Percentiles rank a stretch among this genome's conserved stretches.
phyloP scores from a whole-genome alignment of 2,329 filamentous ascomycete genomes.

The Fusarium sp. region DNA sequence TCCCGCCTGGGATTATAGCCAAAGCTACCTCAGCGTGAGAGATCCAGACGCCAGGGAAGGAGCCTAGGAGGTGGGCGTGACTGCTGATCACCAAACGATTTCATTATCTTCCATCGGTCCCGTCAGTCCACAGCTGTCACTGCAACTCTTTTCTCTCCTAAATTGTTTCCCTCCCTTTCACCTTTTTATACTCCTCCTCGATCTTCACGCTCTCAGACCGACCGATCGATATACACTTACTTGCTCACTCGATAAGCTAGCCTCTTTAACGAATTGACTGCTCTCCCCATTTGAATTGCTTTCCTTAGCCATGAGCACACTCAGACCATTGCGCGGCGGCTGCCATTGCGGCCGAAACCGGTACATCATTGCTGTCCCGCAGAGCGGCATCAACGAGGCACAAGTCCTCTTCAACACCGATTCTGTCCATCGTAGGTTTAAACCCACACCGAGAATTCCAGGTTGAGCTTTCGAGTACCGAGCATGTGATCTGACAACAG shows the following conservation, averaged over 20 bases:
- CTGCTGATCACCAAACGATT: constrained; percentile 35
- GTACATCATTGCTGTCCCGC: constrained; percentile 79
- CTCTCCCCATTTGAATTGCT: background rate
- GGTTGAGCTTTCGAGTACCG: background rate
- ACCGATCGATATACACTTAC: background rate
- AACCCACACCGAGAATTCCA: background rate
- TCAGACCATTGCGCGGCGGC: constrained; percentile 73
- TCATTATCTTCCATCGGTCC: constrained; percentile 1
- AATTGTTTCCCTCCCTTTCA: constrained; percentile 1
- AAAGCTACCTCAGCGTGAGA: constrained; percentile 7
- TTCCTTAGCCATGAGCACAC: constrained; percentile 56
- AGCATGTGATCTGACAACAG: constrained; percentile 18
- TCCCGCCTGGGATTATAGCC: constrained; percentile 1
- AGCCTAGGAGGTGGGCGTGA: constrained; percentile 16
- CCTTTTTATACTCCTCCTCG: background rate
- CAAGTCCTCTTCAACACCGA: constrained; percentile 81
- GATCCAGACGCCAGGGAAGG: constrained; percentile 2
- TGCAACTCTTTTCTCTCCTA: constrained; percentile 14
- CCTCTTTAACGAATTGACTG: background rate
- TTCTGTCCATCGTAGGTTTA: constrained; percentile 74
- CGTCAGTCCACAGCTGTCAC: constrained; percentile 4
- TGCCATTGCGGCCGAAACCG: constrained; percentile 89
- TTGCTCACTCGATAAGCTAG: background rate
- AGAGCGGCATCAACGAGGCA: constrained; percentile 64
- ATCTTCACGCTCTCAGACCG: background rate